Base-by-base conservation (phyloP, 371 early-diverging fungal species). In the Apophysomyces sp. region DNA sequence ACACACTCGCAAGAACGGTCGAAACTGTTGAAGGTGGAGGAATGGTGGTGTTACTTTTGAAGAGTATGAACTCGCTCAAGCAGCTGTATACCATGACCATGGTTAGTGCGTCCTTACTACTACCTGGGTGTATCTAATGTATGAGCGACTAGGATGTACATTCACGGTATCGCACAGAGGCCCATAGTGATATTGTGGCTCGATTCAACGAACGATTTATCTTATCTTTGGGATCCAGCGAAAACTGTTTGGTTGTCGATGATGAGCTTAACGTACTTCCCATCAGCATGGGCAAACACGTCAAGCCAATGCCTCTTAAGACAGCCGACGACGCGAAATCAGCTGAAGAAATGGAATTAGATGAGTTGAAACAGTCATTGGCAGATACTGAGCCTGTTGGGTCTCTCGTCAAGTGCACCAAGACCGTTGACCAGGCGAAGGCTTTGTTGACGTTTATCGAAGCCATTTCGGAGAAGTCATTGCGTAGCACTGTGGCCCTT, bases 11-110 rank as follows among this genome's bases (percentile, higher is more conserved):
- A 27, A 88, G 96, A 52, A 96, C 99, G 1, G 91, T 99, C 54
- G 99, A 99, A 78, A 99, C 99, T 3, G 98, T 99, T 2, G 95
- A 97, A 78, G 99, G 99, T 39, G 99, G 99, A 53, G 99, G 99
- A 49, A 83, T 97, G 59, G 92, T 99, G 36, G 92, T 99, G 11
- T 78, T 99, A 44, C 77, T 99, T 61, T 82, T 98, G 54, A 94
- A 94, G 72, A 92, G 94, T 56, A 95, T 97, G 96, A 88, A 76
- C 53, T 96, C 96, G 26, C 79, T 98, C 57, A 96, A 96, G 70
- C 97, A 98, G 76, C 84, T 98, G 30, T 98, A 98, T 75, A 94
- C 96, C 39, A 90, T 98, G 92, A 92, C 97, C 8, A 98, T 98
- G 99, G 88, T 88, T 82, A 49, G 62, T 32, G 31, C 24, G 9